Evolutionary conservation across 2,329 filamentous ascomycete genomes (phyloP), one percentile per base, ranked within the genome.

Genomic region (Aspergillus japonicus): DNA sequence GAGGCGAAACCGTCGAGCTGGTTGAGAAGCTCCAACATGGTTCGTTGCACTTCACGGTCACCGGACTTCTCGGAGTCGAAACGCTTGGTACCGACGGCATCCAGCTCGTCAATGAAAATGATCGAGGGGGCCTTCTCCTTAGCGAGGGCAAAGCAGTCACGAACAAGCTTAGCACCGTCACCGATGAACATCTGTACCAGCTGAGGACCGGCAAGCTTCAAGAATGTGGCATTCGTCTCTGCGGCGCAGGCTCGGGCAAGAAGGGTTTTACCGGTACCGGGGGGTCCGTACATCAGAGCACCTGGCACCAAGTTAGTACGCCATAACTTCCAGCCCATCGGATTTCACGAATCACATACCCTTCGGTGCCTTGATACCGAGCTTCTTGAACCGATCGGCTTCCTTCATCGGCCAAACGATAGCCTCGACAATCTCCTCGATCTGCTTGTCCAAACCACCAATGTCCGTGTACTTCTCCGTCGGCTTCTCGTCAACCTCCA

Each of bases 401-500:
- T 99, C 94, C 85, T 98, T 98, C 95, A 99, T 99, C 2, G 95
- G 95, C 94, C 94, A 98, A 31, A 99, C 95, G 53, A 99, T 95
- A 58, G 95, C 95, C 81, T 99, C 95, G 8, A 99, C 93, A 57
- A 99, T 85, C 80, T 99, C 96, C 77, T 97, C 94, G 73, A 99
- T 99, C 82, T 99, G 95, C 82, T 99, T 99, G 80, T 97, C 93
- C 70, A 99, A 79, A 54, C 95, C 95, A 80, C 95, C 95, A 14
- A 99, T 96, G 80, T 99, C 95, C 57, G 89, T 95, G 81, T 99
- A 99, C 80, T 98, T 96, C 80, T 99, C 95, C 44, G 93, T 98
- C 10, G 95, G 96, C 84, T 99, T 99, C 85, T 99, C 96, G 72
- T 99, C 95, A 7, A 99, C 95, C 82, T 99, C 96, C 95, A 99